Percentiles rank a stretch among this genome's conserved stretches.
These are phyloP conservation scores for Phytophthora sp. DNA, from an alignment of 352 stramenopile species.

Conservation along the genomic window DNA sequence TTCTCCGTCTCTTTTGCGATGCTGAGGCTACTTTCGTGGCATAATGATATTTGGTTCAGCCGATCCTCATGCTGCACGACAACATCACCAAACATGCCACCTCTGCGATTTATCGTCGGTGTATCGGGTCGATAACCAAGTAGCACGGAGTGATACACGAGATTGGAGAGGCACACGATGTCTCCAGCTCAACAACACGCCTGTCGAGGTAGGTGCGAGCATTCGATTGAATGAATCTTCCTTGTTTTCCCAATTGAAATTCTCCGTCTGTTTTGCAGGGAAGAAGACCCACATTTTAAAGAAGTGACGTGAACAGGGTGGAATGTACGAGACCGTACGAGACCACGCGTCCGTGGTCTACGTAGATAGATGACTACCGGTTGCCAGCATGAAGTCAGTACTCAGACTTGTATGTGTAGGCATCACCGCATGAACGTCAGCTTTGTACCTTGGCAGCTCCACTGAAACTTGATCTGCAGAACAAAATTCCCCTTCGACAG, in stretches of 20 bases:
- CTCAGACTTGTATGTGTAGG: not conserved
- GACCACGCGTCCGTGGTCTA: conserved; percentile 9
- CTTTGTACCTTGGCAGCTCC: not conserved
- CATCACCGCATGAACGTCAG: not conserved
- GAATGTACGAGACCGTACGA: conserved; percentile 7
- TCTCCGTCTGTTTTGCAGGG: no score
- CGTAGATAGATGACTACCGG: not conserved
- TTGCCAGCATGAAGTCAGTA: conserved; percentile 13
- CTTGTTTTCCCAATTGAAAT: conserved; percentile 1
- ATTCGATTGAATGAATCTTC: not conserved
- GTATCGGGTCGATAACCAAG: not conserved
- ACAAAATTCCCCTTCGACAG: no score
- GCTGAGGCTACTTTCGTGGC: not conserved
- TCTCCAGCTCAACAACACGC: not conserved
- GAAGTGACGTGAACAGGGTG: not conserved
- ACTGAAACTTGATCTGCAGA: not conserved
- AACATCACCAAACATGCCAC: conserved; percentile 1
- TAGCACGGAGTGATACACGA: conserved; percentile 2
- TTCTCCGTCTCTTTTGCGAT: not conserved
- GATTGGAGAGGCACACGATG: not conserved
- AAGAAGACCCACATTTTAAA: conserved; percentile 27
- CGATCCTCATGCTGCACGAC: not conserved
- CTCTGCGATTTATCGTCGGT: not conserved
- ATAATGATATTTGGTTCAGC: not conserved
- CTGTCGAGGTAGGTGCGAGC: not conserved